Evolutionary conservation across 2,329 filamentous ascomycete species (phyloP).

Genomic region (Didymella pomorum): DNA sequence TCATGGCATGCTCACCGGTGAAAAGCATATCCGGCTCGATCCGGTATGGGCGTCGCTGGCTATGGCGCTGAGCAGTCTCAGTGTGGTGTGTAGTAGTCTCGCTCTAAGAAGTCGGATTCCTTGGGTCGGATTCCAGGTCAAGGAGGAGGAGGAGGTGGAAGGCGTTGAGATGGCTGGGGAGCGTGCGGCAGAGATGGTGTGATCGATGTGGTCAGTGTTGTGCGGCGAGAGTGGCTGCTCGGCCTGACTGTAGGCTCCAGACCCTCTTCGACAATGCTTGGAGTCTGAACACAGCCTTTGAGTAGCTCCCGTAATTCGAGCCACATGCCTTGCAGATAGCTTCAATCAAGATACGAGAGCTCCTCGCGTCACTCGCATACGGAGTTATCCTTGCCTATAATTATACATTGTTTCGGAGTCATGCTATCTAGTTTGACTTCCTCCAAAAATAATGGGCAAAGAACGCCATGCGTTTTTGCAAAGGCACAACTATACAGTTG

Average conservation of each 20-base stretch:
- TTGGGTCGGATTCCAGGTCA: constrained; percentile 54
- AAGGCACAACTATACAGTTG: background rate
- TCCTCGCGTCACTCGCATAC: background rate
- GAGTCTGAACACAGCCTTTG: background rate
- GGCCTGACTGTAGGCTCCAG: background rate
- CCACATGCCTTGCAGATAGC: background rate
- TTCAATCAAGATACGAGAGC: background rate
- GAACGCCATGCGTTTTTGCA: background rate
- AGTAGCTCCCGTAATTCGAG: background rate
- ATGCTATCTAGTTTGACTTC: constrained; percentile 10
- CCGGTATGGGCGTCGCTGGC: constrained; percentile 89
- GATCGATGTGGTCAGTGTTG: background rate
- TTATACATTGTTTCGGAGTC: constrained; percentile 7
- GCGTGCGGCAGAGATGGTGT: constrained; percentile 3
- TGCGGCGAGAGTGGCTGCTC: background rate
- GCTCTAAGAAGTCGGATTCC: constrained; percentile 65
- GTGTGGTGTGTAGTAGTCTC: constrained; percentile 84
- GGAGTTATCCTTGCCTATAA: background rate
- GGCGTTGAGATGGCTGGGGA: background rate
- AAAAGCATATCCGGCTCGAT: constrained; percentile 69
- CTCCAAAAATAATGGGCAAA: background rate
- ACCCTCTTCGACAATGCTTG: background rate
- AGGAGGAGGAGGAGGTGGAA: constrained; percentile 10
- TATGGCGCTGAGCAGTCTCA: constrained; percentile 92
- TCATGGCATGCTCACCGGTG: constrained; percentile 49